Conservation (phyloP, 208 protist genomes). For the Trypanosomatidae sp. region DNA sequence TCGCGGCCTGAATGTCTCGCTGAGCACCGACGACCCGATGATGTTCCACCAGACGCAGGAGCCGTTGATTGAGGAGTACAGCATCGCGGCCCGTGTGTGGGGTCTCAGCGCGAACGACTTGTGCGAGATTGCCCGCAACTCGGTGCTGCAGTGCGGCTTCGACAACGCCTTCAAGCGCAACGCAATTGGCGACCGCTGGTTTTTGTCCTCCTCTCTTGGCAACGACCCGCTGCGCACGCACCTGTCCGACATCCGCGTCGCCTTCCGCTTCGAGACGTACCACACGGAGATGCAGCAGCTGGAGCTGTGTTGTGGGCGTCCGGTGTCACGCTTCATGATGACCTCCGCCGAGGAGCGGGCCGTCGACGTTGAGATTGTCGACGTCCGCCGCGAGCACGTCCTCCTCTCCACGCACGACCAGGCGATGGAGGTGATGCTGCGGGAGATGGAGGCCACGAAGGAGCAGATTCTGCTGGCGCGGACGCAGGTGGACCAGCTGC, state of each 20-base stretch:
- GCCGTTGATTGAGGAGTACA: constrained; percentile 94
- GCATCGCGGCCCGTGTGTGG: constrained; percentile 92
- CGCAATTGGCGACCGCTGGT: constrained; percentile 87
- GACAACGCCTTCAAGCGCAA: constrained; percentile 86
- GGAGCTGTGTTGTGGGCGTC: constrained; percentile 61
- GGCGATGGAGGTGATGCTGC: constrained; percentile 84
- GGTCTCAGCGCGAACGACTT: constrained; percentile 89
- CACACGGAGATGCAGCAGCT: constrained; percentile 89
- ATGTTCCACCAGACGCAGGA: constrained; percentile 98
- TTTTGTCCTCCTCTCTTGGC: constrained; percentile 87
- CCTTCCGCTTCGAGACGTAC: constrained; percentile 93
- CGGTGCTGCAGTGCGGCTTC: constrained; percentile 91
- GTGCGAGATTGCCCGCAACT: constrained; percentile 92
- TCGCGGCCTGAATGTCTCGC: constrained; percentile 97
- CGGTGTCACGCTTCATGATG: constrained; percentile 80
- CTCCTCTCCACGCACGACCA: constrained; percentile 89
- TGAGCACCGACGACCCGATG: constrained; percentile 97
- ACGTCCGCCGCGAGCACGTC: constrained; percentile 55
- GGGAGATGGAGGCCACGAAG: constrained; percentile 77
- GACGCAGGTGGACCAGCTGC: constrained; percentile 64
- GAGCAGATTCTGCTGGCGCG: constrained; percentile 54
- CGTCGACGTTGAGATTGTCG: constrained; percentile 68
- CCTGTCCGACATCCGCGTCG: constrained; percentile 91
- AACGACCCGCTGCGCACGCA: constrained; percentile 90
- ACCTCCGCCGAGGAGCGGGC: constrained; percentile 78